These are phyloP conservation scores for Pseudopithomyces maydicus DNA, from an alignment of 2,329 filamentous ascomycete species.

Conservation along the genomic window DNA sequence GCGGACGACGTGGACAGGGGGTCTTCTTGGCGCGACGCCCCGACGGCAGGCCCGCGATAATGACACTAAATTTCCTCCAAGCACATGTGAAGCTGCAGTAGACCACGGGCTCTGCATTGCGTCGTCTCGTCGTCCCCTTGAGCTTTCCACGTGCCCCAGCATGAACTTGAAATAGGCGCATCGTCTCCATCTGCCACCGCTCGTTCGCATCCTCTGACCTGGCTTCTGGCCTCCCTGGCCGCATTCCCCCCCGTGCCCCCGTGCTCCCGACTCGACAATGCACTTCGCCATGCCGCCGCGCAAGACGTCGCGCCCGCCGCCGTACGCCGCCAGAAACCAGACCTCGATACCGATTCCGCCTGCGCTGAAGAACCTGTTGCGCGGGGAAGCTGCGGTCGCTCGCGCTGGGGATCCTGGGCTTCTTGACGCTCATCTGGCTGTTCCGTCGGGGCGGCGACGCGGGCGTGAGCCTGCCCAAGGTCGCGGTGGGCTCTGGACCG, in stretches of 20 bases:
- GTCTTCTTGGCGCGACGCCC: constrained; percentile 7
- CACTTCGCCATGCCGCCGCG: constrained; percentile 89
- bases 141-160: constrained; percentile 3
- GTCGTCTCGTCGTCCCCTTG: neutral
- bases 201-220: constrained; percentile 21
- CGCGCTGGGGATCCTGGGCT: constrained; percentile 58
- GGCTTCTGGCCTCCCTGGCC: constrained; percentile 23
- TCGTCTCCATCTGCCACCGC: constrained; percentile 25
- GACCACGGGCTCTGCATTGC: neutral
- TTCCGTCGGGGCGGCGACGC: constrained; percentile 31
- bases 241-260: constrained; percentile 9
- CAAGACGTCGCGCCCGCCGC: constrained; percentile 77
- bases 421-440: constrained; percentile 54
- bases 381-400: constrained; percentile 67
- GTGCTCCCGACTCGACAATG: constrained; percentile 58
- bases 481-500: constrained; percentile 53
- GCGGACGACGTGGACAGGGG: constrained; percentile 2
- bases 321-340: constrained; percentile 68
- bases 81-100: constrained; percentile 5
- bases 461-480: constrained; percentile 26
- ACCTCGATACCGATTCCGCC: constrained; percentile 42
- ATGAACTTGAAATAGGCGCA: constrained; percentile 17
- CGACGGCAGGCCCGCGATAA: neutral
- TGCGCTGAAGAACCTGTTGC: constrained; percentile 53
- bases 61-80: constrained; percentile 10